phyloP scores from a whole-genome alignment of 2,329 filamentous ascomycete genomes.

The Calcarisporium arbuscula region DNA sequence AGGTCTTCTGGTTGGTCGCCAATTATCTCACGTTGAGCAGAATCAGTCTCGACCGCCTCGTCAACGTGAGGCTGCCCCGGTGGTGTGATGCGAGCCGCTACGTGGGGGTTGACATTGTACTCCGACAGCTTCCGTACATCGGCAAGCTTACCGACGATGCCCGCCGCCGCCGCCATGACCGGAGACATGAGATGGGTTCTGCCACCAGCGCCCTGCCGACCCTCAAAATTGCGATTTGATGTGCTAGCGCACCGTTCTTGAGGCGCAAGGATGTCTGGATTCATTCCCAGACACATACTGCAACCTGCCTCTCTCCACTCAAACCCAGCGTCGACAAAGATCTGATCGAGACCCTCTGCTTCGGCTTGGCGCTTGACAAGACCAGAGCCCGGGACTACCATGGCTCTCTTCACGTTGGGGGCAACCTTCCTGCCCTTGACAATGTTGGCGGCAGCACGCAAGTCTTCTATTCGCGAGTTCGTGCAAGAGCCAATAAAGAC shows the following conservation, averaged over 20 bases:
- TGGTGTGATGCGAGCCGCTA: conserved; percentile 46
- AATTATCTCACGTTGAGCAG: conserved; percentile 46
- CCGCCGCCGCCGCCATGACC: conserved; percentile 90
- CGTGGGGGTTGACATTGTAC: conserved; percentile 52
- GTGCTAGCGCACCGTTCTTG: conserved; percentile 92
- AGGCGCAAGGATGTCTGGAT: conserved; percentile 91
- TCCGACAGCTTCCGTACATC: conserved; percentile 78
- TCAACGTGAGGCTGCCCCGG: conserved; percentile 43
- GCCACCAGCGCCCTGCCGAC: conserved; percentile 84
- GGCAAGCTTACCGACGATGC: conserved; percentile 82
- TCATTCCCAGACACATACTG: conserved; percentile 99
- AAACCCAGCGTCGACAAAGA: conserved; percentile 87
- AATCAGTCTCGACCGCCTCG: conserved; percentile 44
- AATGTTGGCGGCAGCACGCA: conserved; percentile 78
- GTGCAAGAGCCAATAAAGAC: conserved; percentile 98
- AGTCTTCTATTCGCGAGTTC: conserved; percentile 92
- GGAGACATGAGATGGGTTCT: conserved; percentile 96
- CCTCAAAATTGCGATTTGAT: conserved; percentile 96
- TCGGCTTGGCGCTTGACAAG: conserved; percentile 91
- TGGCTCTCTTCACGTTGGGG: conserved; percentile 81
- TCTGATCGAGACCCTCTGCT: conserved; percentile 83
- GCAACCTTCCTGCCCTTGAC: conserved; percentile 86
- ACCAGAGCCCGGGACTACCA: conserved; percentile 95
- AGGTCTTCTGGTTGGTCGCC: conserved; percentile 58
- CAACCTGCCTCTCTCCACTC: conserved; percentile 98